These are phyloP conservation scores for Coemansia sp. DNA, from an alignment of 192 early-diverging fungal genomes.

Conservation along the genomic window DNA sequence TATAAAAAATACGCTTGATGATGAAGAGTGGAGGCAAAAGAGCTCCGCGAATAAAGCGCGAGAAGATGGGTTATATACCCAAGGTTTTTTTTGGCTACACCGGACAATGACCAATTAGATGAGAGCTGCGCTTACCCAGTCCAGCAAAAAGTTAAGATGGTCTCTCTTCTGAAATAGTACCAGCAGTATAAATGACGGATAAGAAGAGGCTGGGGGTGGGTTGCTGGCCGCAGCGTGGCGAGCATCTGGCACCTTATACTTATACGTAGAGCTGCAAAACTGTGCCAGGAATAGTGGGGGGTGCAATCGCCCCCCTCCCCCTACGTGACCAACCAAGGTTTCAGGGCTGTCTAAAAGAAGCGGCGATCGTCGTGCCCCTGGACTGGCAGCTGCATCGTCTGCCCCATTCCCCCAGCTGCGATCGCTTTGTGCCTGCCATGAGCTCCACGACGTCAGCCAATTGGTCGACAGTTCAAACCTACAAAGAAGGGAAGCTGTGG, in stretches of 20 bases:
- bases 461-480: not conserved
- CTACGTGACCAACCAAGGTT: not conserved
- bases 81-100: not conserved
- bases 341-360: slow-evolving; percentile 7
- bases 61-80: not conserved
- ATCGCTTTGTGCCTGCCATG: not conserved
- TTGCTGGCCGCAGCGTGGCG: not conserved
- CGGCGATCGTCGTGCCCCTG: slow-evolving; percentile 5
- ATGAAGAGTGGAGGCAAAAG: slow-evolving; percentile 1
- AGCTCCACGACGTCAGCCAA: not conserved
- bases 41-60: not conserved
- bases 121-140: not conserved
- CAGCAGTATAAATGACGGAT: not conserved
- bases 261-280: not conserved
- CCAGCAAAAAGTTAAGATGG: not conserved
- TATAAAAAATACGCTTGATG: not conserved
- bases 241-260: not conserved
- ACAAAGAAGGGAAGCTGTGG: not conserved
- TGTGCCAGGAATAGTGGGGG: not conserved
- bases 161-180: not conserved
- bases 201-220: not conserved
- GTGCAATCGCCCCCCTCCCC: not conserved
- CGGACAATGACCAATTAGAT: not conserved
- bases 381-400: slow-evolving; percentile 4
- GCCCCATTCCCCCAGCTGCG: not conserved